Base-by-base conservation (phyloP, 2,329 filamentous ascomycete species). In the Alternaria atra region DNA sequence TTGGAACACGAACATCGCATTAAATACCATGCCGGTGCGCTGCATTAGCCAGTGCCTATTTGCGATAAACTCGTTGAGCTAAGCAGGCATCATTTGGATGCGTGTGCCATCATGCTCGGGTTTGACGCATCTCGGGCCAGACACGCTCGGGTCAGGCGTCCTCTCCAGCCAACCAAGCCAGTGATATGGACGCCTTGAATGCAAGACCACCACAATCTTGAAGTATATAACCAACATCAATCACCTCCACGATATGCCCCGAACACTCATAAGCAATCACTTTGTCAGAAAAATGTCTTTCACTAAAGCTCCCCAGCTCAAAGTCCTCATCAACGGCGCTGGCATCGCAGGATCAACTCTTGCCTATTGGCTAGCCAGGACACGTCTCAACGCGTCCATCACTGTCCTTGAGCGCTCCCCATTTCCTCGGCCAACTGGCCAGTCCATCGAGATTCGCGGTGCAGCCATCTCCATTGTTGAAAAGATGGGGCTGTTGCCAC, bases 361-460 rank as follows among this genome's bases (percentile, higher is more conserved):
- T 13, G 78, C 80, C n/a, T 72, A 72, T 50, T 76, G 67, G 60
- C 71, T 80, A 23, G 63, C 71, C 6, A 70, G 68, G 30, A 69
- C 68, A 48, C 65, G 65, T 68, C 65, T 68, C 44, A 66, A 66
- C 46, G 75, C 77, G 10, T 66, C 62, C 55, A 78, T 83, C 63
- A 83, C 81, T 4, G 70, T 84, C 37, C 65, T 84, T 15, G 83
- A 84, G 57, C 79, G 80, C 17, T 78, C 79, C 1, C 63, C 80
- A 0, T 50, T 63, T 15, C 76, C 80, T 13, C 75, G 81, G 12
- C 73, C 71, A 4, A 78, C 79, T 25, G 83, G 83, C 2, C 81
- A 82, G 59, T 77, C 81, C 20, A 71, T 84, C 40, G 83, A 84
- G 61, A 77, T 84, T 4, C 80, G 82, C 29, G 80, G 75, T 2